phyloP scores from a whole-genome alignment of 2,329 filamentous ascomycete species.

The Xylaria sp. region DNA sequence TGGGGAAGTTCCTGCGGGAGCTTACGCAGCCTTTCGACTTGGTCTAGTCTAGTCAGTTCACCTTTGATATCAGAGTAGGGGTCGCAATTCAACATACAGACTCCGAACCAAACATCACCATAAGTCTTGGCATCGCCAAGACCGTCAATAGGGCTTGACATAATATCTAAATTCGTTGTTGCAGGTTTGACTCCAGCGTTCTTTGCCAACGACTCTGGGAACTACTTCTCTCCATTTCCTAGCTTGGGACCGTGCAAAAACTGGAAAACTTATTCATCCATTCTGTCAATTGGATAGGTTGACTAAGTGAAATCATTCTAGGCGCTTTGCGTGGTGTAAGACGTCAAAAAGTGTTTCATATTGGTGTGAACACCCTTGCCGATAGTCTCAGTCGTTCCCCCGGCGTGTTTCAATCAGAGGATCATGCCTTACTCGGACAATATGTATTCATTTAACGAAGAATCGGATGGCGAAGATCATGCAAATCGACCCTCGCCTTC shows the following conservation, averaged over 20 bases:
- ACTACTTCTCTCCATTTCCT: neutral
- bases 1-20: slow-evolving; percentile 11
- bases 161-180: neutral
- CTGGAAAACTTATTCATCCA: neutral
- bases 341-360: slow-evolving; percentile 35
- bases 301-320: slow-evolving; percentile 7
- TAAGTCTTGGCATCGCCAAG: slow-evolving; percentile 14
- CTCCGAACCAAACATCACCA: neutral
- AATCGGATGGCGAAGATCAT: slow-evolving; percentile 41
- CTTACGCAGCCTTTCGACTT: slow-evolving; percentile 33
- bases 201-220: neutral
- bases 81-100: neutral
- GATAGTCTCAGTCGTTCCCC: slow-evolving; percentile 38
- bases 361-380: slow-evolving; percentile 34
- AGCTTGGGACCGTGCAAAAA: neutral
- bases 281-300: slow-evolving; percentile 8
- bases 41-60: slow-evolving; percentile 5
- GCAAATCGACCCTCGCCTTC: slow-evolving; percentile 52
- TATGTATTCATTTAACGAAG: slow-evolving; percentile 50
- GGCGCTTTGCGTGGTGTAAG: slow-evolving; percentile 24
- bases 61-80: too few species aligned
- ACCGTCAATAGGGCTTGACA: slow-evolving; percentile 1
- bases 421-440: slow-evolving; percentile 57
- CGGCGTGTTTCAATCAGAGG: slow-evolving; percentile 37
- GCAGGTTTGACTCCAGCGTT: neutral